Percentiles rank a stretch among this genome's conserved stretches.
phyloP scores from a whole-genome alignment of 2,329 filamentous ascomycete species.

The Claviceps paspali region DNA sequence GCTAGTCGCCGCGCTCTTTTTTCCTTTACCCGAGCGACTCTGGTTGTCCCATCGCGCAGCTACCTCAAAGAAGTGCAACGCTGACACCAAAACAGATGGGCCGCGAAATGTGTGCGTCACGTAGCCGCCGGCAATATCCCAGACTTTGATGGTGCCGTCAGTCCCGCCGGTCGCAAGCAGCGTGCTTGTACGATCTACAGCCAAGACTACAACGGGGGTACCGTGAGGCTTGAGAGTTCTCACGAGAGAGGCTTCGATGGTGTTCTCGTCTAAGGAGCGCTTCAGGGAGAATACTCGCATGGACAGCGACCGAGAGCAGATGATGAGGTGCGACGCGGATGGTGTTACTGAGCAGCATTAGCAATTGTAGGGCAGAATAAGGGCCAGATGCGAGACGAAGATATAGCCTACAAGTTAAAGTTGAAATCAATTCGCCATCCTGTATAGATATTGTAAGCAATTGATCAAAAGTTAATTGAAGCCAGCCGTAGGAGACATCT shows the following conservation, averaged over 20 bases:
- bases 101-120: constrained; percentile 92
- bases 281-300: constrained; percentile 80
- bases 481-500: constrained; percentile 5
- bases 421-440: constrained; percentile 71
- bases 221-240: constrained; percentile 80
- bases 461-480: neutral
- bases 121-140: constrained; percentile 84
- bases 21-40: constrained; percentile 17
- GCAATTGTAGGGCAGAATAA: constrained; percentile 5
- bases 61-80: constrained; percentile 79
- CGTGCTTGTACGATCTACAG: constrained; percentile 75
- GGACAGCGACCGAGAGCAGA: constrained; percentile 88
- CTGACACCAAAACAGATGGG: constrained; percentile 80
- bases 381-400: no score
- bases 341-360: constrained; percentile 52
- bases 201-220: constrained; percentile 75
- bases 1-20: constrained; percentile 14
- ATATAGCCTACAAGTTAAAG: constrained; percentile 40
- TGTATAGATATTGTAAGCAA: constrained; percentile 16
- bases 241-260: constrained; percentile 51
- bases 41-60: constrained; percentile 26
- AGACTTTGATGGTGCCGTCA: constrained; percentile 88
- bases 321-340: constrained; percentile 70
- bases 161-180: constrained; percentile 84
- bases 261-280: constrained; percentile 37